These are phyloP conservation scores for Cenchrus americanus DNA, from an alignment of 176 grass and related monocot species.

Conservation along the genomic window DNA sequence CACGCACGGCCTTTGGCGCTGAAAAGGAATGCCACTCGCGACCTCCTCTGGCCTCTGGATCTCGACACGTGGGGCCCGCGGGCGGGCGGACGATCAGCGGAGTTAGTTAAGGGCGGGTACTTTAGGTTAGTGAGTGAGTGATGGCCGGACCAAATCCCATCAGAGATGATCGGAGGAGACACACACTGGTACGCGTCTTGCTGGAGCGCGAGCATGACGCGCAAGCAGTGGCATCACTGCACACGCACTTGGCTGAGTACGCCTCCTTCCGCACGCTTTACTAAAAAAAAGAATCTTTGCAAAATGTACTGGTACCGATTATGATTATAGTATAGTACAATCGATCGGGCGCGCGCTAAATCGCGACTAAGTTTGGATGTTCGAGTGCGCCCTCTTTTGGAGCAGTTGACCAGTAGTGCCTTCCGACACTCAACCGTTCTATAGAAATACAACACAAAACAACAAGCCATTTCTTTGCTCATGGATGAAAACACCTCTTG, in stretches of 20 bases:
- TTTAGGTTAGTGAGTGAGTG: neutral
- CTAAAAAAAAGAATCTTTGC: neutral
- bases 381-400: neutral
- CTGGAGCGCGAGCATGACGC: neutral
- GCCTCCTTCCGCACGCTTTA: neutral
- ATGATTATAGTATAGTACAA: neutral
- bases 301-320: neutral
- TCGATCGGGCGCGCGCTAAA: neutral
- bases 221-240: neutral
- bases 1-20: neutral
- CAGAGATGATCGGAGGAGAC: neutral
- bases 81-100: neutral
- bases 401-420: neutral
- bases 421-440: no score
- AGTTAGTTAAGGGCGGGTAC: slow-evolving; percentile 35
- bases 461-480: no score
- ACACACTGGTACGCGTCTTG: neutral
- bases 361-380: neutral
- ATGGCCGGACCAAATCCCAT: slow-evolving; percentile 6
- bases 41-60: neutral
- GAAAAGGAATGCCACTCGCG: neutral
- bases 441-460: no score
- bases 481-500: no score
- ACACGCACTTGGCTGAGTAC: neutral
- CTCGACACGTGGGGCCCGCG: slow-evolving; percentile 14